phyloP scores from a whole-genome alignment of 257 asterid species.

The Coffea canephora region DNA sequence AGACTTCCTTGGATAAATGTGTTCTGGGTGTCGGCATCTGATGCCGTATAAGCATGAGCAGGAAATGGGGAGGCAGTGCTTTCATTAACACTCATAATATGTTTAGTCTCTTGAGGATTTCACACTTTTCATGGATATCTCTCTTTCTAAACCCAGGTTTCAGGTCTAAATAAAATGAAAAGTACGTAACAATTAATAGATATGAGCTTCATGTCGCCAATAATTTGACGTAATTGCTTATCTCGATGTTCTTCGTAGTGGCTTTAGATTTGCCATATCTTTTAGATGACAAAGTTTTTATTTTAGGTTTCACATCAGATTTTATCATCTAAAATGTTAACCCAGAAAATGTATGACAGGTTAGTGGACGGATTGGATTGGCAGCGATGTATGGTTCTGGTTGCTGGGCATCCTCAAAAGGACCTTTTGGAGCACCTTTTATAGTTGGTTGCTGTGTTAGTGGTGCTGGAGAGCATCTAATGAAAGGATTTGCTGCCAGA shows the following conservation, averaged over 20 bases:
- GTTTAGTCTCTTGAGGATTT: neutral
- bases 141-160: no score
- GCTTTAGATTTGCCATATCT: neutral
- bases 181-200: no score
- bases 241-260: neutral
- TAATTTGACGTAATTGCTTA: no score
- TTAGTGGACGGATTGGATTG: conserved; percentile 89
- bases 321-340: neutral
- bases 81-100: neutral
- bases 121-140: no score
- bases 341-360: conserved; percentile 37
- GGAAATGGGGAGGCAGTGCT: neutral
- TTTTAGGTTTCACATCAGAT: neutral
- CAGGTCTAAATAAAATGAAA: no score
- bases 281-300: neutral
- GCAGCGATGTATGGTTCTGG: conserved; percentile 95
- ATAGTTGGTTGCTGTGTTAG: conserved; percentile 82
- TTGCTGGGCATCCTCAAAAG: conserved; percentile 86
- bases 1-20: neutral
- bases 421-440: conserved; percentile 53
- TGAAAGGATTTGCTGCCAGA: conserved; percentile 80
- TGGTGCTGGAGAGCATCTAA: conserved; percentile 94
- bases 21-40: neutral
- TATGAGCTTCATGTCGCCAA: no score
- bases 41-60: neutral